Conservation (phyloP, 768 basidiomycete genomes). For the Chalciporus sphaerocephalus region DNA sequence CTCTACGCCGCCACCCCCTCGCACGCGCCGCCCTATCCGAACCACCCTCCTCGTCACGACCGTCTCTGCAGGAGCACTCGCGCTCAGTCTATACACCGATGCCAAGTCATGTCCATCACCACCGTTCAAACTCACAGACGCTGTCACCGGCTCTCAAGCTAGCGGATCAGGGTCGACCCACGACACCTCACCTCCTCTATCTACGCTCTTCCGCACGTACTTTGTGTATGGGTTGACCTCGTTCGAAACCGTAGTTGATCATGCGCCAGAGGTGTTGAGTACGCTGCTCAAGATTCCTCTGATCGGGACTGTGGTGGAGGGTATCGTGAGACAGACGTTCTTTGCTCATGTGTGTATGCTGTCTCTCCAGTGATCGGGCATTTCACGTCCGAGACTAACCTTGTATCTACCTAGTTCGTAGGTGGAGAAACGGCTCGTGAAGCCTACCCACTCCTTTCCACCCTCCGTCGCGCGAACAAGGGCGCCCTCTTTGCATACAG, state of each 20-base stretch:
- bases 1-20: conserved; percentile 3
- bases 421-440: conserved; percentile 79
- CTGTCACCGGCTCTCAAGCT: not conserved
- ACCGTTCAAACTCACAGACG: conserved; percentile 12
- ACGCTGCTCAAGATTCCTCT: conserved; percentile 46
- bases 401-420: conserved; percentile 58
- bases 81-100: conserved; percentile 22
- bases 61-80: conserved; percentile 13
- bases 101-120: conserved; percentile 24
- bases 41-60: conserved; percentile 15
- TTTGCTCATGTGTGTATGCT: conserved; percentile 63
- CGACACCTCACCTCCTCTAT: conserved; percentile 23
- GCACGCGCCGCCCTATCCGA: conserved; percentile 6
- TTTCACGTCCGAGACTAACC: not conserved
- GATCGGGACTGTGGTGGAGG: conserved; percentile 59
- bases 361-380: not conserved
- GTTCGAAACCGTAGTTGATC: conserved; percentile 69
- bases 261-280: conserved; percentile 62
- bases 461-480: conserved; percentile 62
- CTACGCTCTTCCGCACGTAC: conserved; percentile 62
- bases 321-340: conserved; percentile 73
- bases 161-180: not conserved
- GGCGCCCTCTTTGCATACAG: conserved; percentile 80
- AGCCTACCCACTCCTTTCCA: conserved; percentile 58
- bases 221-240: conserved; percentile 81